Evolutionary conservation across 306 rosid species (phyloP).

Genomic region (Lablab purpureus): DNA sequence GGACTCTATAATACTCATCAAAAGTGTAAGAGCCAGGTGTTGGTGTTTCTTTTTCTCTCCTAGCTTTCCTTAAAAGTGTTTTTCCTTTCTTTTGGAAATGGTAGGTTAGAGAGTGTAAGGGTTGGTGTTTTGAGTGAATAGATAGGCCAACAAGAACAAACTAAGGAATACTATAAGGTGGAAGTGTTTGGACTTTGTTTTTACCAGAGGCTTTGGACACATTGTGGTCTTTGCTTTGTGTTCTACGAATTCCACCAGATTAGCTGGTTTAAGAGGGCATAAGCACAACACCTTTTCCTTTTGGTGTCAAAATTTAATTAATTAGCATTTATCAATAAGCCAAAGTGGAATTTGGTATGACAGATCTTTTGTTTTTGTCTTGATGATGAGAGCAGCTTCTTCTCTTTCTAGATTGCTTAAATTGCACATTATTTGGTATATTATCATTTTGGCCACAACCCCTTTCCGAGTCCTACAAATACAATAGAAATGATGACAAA

Average conservation of each 20-base stretch:
- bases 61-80: constrained; percentile 42
- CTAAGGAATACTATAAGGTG: constrained; percentile 52
- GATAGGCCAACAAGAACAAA: constrained; percentile 90
- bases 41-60: constrained; percentile 46
- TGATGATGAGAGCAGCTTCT: constrained; percentile 47
- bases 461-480: constrained; percentile 33
- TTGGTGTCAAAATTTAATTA: constrained; percentile 28
- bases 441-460: constrained; percentile 40
- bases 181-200: constrained; percentile 63
- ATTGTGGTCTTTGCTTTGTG: constrained; percentile 45
- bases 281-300: constrained; percentile 36
- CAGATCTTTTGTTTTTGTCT: constrained; percentile 46
- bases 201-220: constrained; percentile 56
- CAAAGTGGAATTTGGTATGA: constrained; percentile 43
- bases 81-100: constrained; percentile 43
- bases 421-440: constrained; percentile 46
- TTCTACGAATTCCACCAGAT: constrained; percentile 40
- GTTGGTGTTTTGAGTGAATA: constrained; percentile 62
- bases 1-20: constrained; percentile 43
- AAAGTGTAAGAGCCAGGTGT: constrained; percentile 32
- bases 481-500: constrained; percentile 47
- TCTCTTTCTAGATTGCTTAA: constrained; percentile 62
- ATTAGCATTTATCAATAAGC: constrained; percentile 28
- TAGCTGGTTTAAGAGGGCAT: constrained; percentile 39
- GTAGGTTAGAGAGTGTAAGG: constrained; percentile 54